Evolutionary conservation across 2,329 filamentous ascomycete species (phyloP), one percentile per base, ranked within the genome.

Genomic region (Ilyonectria robusta): DNA sequence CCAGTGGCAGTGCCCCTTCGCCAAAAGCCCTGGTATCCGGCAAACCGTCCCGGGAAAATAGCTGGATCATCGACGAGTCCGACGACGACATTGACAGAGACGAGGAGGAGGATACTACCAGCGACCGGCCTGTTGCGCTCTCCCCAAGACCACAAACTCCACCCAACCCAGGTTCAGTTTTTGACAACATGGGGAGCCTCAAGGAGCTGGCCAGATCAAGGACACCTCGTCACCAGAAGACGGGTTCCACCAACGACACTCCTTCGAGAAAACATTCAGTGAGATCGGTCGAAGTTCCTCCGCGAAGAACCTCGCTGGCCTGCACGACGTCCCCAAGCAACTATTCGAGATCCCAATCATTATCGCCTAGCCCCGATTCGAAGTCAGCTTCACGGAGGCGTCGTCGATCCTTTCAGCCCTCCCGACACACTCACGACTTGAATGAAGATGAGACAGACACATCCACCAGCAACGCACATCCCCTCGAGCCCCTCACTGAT

Each of bases 21-120:
- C 75, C 77, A 7, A 76, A 76, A 15, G 67, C 62, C 37, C 60
- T 75, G 1, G 62, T 72, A n/a, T 59, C 70, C 4, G 44, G 62
- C 7, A 69, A 73, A 23, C 67, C 60, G 50, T 67, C 68, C 46
- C 70, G 70, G 29, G 75, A 76, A 21, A 72, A 77, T 50, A 82
- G 80, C 56, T 83, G 81, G 81, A 79, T 82, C 7, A 80, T 81
- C 19, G 67, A 71, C 15, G 80, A 82, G 37, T 81, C 80, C 2
- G 80, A 73, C 2, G 79, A 69, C n/a, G 63, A 72, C 5, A 48
- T 50, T 11, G 69, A 72, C 3, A 53, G 46, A 19, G 66, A 60
- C n/a, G 66, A 70, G 6, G 64, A 68, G 13, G 47, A 56, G 35
- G 31, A 19, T 10, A 19, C 11, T 35, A 40, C 23, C 37, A 69